Evolutionary conservation across 2,329 filamentous ascomycete species (phyloP).

Genomic region (Cytospora schulzeri): DNA sequence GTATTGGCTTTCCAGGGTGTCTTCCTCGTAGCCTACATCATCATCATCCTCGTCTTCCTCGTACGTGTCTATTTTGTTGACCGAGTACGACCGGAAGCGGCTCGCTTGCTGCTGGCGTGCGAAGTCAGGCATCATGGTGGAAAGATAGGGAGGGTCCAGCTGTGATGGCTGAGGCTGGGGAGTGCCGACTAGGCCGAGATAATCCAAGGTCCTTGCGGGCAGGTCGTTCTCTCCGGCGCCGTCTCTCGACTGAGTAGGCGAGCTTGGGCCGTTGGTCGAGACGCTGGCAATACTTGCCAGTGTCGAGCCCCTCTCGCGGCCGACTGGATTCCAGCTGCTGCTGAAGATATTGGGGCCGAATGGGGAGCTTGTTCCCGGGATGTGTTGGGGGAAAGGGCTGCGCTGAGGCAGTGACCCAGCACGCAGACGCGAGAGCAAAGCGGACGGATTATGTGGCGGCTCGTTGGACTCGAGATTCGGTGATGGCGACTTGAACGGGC

Average conservation of each 20-base stretch:
- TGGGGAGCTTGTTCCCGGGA: conserved; percentile 60
- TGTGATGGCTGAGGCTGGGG: conserved; percentile 78
- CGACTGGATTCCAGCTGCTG: conserved; percentile 77
- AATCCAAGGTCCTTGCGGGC: conserved; percentile 87
- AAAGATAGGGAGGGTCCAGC: conserved; percentile 73
- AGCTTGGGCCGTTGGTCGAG: conserved; percentile 86
- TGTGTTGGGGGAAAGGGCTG: conserved; percentile 64
- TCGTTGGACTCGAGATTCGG: conserved; percentile 54
- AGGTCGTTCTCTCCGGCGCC: conserved; percentile 85
- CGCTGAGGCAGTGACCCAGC: conserved; percentile 94
- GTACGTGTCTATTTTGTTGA: conserved; percentile 98
- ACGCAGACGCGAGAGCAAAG: conserved; percentile 80
- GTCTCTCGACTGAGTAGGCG: conserved; percentile 82
- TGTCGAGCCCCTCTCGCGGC: conserved; percentile 82
- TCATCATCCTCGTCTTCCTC: conserved; percentile 85
- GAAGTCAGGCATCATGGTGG: conserved; percentile 69
- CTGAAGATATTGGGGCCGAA: conserved; percentile 92
- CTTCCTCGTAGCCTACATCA: conserved; percentile 51
- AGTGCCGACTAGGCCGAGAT: conserved; percentile 91
- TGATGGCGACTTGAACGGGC: conserved; percentile 75
- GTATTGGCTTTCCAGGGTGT: conserved; percentile 57
- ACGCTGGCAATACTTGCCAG: conserved; percentile 82
- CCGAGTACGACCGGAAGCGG: conserved; percentile 94
- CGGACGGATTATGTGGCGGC: conserved; percentile 61
- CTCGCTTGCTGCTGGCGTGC: conserved; percentile 78